Conservation (phyloP, 805 yeast genomes). For the Barnettozyma populi region DNA sequence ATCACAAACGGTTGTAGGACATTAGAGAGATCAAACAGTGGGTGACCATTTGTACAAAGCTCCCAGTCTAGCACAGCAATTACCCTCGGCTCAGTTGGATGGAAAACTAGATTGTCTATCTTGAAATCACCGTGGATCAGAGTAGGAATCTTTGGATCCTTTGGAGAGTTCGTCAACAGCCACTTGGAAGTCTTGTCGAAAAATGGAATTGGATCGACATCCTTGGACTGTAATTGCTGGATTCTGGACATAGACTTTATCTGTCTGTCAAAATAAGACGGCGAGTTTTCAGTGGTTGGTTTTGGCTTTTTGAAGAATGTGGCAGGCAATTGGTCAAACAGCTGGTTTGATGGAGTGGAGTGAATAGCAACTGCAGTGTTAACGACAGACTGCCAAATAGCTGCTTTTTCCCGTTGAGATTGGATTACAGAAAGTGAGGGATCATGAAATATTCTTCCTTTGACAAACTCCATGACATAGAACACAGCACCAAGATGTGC, state of each 20-base stretch:
- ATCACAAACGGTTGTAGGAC: slow-evolving; percentile 48
- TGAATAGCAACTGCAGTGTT: slow-evolving; percentile 46
- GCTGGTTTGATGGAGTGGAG: slow-evolving; percentile 37
- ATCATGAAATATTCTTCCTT: slow-evolving; percentile 51
- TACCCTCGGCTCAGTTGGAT: slow-evolving; percentile 44
- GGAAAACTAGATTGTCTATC: slow-evolving; percentile 57
- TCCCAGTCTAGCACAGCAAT: slow-evolving; percentile 64
- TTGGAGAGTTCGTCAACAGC: slow-evolving; percentile 39
- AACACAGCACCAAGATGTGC: slow-evolving; percentile 48
- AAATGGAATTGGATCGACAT: slow-evolving; percentile 43
- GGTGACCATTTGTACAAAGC: slow-evolving; percentile 59
- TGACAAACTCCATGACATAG: slow-evolving; percentile 54
- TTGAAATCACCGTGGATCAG: slow-evolving; percentile 64
- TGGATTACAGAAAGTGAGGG: slow-evolving; percentile 39
- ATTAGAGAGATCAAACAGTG: slow-evolving; percentile 56
- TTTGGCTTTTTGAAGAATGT: slow-evolving; percentile 31
- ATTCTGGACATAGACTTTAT: slow-evolving; percentile 41
- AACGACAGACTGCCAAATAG: slow-evolving; percentile 45
- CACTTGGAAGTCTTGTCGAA: slow-evolving; percentile 38
- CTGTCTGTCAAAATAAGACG: slow-evolving; percentile 50
- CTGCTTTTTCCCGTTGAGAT: slow-evolving; percentile 22
- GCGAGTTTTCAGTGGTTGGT: slow-evolving; percentile 15
- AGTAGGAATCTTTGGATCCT: slow-evolving; percentile 38
- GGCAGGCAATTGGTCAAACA: slow-evolving; percentile 39
- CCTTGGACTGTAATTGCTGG: slow-evolving; percentile 31